Evolutionary conservation across 2,329 filamentous ascomycete genomes (phyloP).

Genomic region (Teratosphaeria pseudoeucalypti): DNA sequence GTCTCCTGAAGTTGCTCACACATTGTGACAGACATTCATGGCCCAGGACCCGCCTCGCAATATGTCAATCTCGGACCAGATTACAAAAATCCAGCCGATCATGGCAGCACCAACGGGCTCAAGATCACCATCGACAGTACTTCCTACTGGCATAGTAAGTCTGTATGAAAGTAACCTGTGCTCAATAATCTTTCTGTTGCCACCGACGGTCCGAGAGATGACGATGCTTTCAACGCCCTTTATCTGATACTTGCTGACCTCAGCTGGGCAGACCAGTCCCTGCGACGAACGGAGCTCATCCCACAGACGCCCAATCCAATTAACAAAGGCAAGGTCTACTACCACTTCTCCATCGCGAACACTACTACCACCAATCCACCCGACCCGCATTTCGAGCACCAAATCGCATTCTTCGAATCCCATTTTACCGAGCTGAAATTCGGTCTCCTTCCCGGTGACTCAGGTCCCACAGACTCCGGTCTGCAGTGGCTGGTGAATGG

Average conservation of each 20-base stretch:
- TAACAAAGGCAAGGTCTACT: conserved; percentile 56
- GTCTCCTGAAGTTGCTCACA: conserved; percentile 2
- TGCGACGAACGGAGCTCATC: conserved; percentile 65
- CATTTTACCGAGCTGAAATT: conserved; percentile 69
- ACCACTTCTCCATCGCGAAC: conserved; percentile 61
- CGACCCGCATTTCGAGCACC: conserved; percentile 54
- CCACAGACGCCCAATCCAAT: conserved; percentile 58
- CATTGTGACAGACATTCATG: conserved; percentile 50
- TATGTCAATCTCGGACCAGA: conserved; percentile 52
- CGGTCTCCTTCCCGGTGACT: conserved; percentile 46
- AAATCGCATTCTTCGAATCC: conserved; percentile 54
- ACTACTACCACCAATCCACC: conserved; percentile 49
- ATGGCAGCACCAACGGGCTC: conserved; percentile 50
- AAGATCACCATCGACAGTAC: conserved; percentile 57
- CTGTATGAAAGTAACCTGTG: not conserved
- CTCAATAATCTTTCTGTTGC: too few relatives aligned
- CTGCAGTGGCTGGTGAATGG: conserved; percentile 57
- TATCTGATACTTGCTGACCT: too few relatives aligned
- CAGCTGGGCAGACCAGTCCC: conserved; percentile 28
- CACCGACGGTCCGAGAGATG: too few relatives aligned
- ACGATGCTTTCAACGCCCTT: too few relatives aligned
- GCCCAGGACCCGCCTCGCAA: conserved; percentile 42
- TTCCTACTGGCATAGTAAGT: conserved; percentile 60
- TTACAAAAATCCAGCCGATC: conserved; percentile 58
- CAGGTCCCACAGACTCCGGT: conserved; percentile 41